A percentile compares a stretch with the other conserved stretches of the same genome.
These are phyloP conservation scores for Neofusicoccum ribis DNA, from an alignment of 2,329 filamentous ascomycete species.

Conservation along the genomic window DNA sequence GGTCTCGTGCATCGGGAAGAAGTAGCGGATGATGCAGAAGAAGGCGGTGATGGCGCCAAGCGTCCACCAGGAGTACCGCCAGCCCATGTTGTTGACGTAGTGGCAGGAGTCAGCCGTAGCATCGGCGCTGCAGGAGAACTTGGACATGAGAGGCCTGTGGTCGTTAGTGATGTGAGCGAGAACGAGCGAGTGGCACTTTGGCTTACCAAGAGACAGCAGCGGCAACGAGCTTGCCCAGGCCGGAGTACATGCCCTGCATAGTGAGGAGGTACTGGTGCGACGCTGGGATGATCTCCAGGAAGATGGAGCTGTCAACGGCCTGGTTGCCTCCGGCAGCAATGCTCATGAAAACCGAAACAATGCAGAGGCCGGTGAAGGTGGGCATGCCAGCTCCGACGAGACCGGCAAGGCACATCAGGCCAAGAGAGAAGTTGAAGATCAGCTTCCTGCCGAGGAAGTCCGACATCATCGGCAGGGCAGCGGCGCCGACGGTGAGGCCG, in stretches of 20 bases:
- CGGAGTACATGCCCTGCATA: constrained; percentile 15
- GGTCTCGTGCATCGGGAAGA: constrained; percentile 59
- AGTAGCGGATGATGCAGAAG: constrained; percentile 53
- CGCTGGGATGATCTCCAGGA: constrained; percentile 14
- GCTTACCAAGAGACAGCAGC: constrained; percentile 9
- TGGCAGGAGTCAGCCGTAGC: constrained; percentile 20
- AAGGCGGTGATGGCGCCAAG: constrained; percentile 42
- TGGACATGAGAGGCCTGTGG: constrained; percentile 8
- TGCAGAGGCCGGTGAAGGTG: constrained; percentile 15
- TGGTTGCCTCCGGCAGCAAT: constrained; percentile 15
- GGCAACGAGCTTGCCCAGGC: constrained; percentile 7
- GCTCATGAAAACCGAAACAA: constrained; percentile 13
- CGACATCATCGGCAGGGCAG: constrained; percentile 11
- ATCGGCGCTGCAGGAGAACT: constrained; percentile 20
- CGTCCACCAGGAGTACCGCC: constrained; percentile 46
- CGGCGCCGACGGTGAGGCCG: constrained; percentile 7
- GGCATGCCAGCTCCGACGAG: constrained; percentile 18
- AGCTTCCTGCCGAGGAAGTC: constrained; percentile 14
- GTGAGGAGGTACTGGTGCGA: constrained; percentile 19
- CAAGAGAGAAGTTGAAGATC: constrained; percentile 13
- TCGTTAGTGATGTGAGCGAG: background rate
- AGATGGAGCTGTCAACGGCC: constrained; percentile 14
- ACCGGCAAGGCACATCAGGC: constrained; percentile 12
- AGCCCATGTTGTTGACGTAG: constrained; percentile 41
- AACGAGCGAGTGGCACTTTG: too few species aligned